Evolutionary conservation across 345 rosid species (phyloP).

Genomic region (Gossypium longicalyx): DNA sequence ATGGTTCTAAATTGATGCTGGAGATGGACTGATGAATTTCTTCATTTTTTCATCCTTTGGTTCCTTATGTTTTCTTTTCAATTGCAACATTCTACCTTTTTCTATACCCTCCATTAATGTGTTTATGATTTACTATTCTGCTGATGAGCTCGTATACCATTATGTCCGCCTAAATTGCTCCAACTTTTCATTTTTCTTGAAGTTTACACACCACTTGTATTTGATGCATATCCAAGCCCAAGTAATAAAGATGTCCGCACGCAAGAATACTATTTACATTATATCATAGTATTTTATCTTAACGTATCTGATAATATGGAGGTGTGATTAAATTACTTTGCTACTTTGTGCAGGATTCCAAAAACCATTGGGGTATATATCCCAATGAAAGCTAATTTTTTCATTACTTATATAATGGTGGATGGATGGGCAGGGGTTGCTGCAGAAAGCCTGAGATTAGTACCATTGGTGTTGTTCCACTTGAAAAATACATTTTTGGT

Average conservation of each 20-base stretch:
- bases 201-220: too few relatives aligned
- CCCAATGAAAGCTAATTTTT: conserved; percentile 93
- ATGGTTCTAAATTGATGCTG: neutral
- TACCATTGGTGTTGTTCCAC: conserved; percentile 69
- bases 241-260: neutral
- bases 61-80: neutral
- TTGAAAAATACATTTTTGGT: conserved; percentile 79
- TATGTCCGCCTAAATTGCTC: too few relatives aligned
- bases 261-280: neutral
- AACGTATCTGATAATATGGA: neutral
- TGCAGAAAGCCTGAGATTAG: conserved; percentile 81
- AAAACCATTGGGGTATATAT: conserved; percentile 69
- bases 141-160: too few relatives aligned
- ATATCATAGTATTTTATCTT: neutral
- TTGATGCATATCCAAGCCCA: neutral
- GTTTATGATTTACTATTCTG: too few relatives aligned
- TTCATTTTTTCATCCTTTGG: neutral
- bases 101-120: too few relatives aligned
- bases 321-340: neutral
- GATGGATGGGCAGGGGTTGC: conserved; percentile 99
- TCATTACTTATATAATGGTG: conserved; percentile 85
- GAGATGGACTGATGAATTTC: neutral
- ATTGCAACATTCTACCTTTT: too few relatives aligned
- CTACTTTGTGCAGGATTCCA: conserved; percentile 51
- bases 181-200: too few relatives aligned